phyloP scores from a whole-genome alignment of 768 basidiomycete genomes.

The Epithele typhae region DNA sequence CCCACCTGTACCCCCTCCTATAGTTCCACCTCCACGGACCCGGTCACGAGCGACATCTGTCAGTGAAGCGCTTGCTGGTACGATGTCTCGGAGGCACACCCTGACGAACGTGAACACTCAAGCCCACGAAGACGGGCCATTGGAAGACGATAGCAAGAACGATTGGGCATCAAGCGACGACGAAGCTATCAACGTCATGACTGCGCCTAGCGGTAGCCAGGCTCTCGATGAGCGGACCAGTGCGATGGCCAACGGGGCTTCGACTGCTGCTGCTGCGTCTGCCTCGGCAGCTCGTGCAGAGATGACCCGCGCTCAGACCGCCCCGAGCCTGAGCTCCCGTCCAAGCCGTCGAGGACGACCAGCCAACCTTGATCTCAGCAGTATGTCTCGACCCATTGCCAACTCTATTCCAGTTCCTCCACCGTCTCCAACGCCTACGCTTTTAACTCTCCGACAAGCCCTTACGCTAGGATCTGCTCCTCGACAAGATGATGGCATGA shows the following conservation, averaged over 20 bases:
- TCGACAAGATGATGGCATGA: slow-evolving; percentile 5
- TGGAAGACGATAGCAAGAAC: slow-evolving; percentile 36
- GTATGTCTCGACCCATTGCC: slow-evolving; percentile 26
- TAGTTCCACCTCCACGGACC: slow-evolving; percentile 37
- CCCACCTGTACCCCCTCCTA: slow-evolving; percentile 32
- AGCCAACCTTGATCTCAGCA: slow-evolving; percentile 59
- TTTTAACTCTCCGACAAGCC: slow-evolving; percentile 64
- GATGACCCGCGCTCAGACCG: slow-evolving; percentile 26
- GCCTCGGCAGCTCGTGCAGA: slow-evolving; percentile 17
- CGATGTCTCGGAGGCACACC: slow-evolving; percentile 33
- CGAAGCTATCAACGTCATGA: slow-evolving; percentile 79
- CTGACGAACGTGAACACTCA: slow-evolving; percentile 26
- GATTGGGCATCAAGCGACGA: slow-evolving; percentile 83
- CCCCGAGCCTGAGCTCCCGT: slow-evolving; percentile 22
- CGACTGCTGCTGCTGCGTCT: slow-evolving; percentile 20
- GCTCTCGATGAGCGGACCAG: slow-evolving; percentile 83
- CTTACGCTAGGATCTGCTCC: slow-evolving; percentile 44
- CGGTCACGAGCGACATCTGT: slow-evolving; percentile 53
- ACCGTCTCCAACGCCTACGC: slow-evolving; percentile 59
- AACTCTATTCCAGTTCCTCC: slow-evolving; percentile 31
- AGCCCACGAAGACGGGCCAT: slow-evolving; percentile 27
- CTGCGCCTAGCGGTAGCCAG: slow-evolving; percentile 81
- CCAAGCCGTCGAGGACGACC: slow-evolving; percentile 51
- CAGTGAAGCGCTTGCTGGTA: slow-evolving; percentile 53
- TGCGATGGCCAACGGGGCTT: slow-evolving; percentile 37